These are phyloP conservation scores for Gossypium raimondii DNA, from an alignment of 345 rosid species.

Conservation along the genomic window DNA sequence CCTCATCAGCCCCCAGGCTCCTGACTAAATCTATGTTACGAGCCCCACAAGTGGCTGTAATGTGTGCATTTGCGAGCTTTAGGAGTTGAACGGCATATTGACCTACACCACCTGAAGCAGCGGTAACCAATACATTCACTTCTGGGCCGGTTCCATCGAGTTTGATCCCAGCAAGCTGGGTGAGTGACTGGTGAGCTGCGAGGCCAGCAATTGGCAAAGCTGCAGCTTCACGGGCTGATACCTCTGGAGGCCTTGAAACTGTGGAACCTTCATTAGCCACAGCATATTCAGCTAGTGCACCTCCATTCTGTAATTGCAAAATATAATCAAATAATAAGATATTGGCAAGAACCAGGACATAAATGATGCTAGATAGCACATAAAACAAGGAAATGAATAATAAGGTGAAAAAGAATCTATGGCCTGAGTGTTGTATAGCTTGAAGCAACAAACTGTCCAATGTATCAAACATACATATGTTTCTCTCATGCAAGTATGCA, in stretches of 20 bases:
- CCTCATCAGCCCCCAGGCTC: background rate
- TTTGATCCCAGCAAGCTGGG: background rate
- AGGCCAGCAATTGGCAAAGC: background rate
- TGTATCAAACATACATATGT: too few relatives aligned
- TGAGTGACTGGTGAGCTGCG: background rate
- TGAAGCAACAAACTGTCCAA: too few relatives aligned
- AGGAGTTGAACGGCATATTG: background rate
- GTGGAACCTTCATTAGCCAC: background rate
- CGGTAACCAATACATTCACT: background rate
- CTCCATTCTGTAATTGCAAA: background rate
- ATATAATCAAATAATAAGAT: background rate
- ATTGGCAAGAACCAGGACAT: background rate
- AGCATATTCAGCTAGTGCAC: background rate
- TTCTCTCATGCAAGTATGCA: background rate
- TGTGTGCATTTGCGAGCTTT: background rate
- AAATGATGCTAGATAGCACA: too few relatives aligned
- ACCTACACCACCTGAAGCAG: background rate
- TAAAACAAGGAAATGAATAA: too few relatives aligned
- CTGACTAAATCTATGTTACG: background rate
- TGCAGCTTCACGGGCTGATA: background rate
- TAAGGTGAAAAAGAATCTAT: too few relatives aligned
- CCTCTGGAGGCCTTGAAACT: background rate
- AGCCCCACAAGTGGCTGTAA: background rate
- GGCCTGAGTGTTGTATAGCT: too few relatives aligned
- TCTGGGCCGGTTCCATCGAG: background rate